Evolutionary conservation across 176 grass and related monocot genomes (phyloP), one percentile per base, ranked within the genome.

Genomic region (Carex pumila): DNA sequence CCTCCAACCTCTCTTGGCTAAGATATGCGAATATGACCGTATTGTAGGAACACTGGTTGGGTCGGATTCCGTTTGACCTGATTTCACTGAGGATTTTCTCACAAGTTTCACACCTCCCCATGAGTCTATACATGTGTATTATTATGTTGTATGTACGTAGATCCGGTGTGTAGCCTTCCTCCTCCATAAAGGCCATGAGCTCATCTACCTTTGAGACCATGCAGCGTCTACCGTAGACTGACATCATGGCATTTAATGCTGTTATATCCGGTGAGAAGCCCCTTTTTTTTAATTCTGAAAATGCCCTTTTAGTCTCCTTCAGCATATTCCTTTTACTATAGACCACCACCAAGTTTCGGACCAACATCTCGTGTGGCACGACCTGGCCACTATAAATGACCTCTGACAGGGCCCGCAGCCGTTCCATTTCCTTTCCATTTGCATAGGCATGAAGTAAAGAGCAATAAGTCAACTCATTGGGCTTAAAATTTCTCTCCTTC

Each of bases 11-110:
- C 36, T 91, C 89, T 81, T 92, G 86, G 71, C 88, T 98, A 67
- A 91, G 93, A 86, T 95, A 98, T 21, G 96, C 91, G 81, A 93
- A 98, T 81, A 98, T 95, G 25, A 93, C 81, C n/a, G 92, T 98
- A 84, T 98, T 98, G 83, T 98, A 98, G 79, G 96, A 95, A 79
- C 92, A 93, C 34, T 85, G 82, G 90, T 95, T 93, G 55, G 93
- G 96, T 3, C 85, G 84, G 17, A 86, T 75, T 57, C 91, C 91
- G 85, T 85, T 90, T 68, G 90, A 89, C 84, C 87, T 95, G 53
- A 98, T 95, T 83, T 93, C 93, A 54, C 76, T 43, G 3, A 98
- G 88, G 62, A 98, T 85, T 60, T 80, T 83, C 91, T 95, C 96
- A 79, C 96, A 93, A 79, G 88, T 95, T 69, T 95, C 91, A 62